Evolutionary conservation across 2,329 filamentous ascomycete genomes (phyloP).

Genomic region (Fulvia fulva): DNA sequence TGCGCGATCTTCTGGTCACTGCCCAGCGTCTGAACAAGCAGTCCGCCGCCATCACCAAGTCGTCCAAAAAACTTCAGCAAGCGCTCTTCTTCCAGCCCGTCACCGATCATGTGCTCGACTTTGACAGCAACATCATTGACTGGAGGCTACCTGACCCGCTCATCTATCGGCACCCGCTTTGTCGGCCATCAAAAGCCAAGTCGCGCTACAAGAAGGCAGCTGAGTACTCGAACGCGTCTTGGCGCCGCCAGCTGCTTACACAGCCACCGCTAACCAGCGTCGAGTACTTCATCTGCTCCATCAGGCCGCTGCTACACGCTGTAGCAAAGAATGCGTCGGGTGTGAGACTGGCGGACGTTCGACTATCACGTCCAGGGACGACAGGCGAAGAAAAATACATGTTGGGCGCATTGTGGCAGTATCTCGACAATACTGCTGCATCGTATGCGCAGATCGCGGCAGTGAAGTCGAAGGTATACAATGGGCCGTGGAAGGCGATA

Average conservation of each 20-base stretch:
- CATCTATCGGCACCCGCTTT: not conserved
- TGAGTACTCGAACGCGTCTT: not conserved
- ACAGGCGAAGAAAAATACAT: too few species aligned
- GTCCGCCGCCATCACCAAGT: not conserved
- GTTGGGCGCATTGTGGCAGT: too few species aligned
- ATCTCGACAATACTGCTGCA: not conserved
- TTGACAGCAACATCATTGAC: not conserved
- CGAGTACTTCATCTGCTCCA: too few species aligned
- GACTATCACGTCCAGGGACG: not conserved
- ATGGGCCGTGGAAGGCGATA: not conserved
- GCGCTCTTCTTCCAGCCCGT: slow-evolving; percentile 11
- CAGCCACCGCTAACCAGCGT: not conserved
- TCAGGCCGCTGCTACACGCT: not conserved
- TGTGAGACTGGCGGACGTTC: not conserved
- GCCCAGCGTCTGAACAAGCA: not conserved
- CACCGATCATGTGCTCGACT: not conserved
- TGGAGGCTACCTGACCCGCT: not conserved
- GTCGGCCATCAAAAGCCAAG: not conserved
- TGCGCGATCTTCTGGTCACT: slow-evolving; percentile 4
- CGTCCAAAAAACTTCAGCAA: slow-evolving; percentile 2
- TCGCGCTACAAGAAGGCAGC: not conserved
- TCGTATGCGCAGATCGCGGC: not conserved
- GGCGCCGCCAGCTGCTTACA: slow-evolving; percentile 5
- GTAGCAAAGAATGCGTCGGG: not conserved
- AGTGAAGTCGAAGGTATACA: not conserved